These are phyloP conservation scores for Corymbia maculata DNA, from an alignment of 345 rosid genomes.

Conservation along the genomic window DNA sequence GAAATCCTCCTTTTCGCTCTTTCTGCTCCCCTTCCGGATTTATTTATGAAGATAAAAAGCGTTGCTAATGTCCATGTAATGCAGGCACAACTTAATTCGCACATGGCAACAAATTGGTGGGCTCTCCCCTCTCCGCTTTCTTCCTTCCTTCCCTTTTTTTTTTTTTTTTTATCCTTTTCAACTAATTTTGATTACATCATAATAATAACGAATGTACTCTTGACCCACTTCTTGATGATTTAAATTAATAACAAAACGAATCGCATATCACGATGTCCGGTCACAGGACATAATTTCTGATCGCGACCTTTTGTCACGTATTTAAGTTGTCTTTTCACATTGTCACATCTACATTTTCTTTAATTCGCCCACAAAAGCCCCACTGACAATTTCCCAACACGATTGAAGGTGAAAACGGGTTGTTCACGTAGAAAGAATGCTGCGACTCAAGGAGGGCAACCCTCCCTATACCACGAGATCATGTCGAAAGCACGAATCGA, in stretches of 20 bases:
- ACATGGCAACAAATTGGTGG: background rate
- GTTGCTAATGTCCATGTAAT: background rate
- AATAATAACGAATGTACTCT: background rate
- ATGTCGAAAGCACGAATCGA: background rate
- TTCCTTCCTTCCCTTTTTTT: background rate
- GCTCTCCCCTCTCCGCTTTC: background rate
- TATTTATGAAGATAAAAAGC: background rate
- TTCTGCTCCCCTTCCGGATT: background rate
- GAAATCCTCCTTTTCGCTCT: background rate
- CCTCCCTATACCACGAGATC: background rate
- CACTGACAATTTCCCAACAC: background rate
- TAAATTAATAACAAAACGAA: background rate
- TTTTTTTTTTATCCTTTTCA: too few species aligned
- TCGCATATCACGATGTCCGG: too few species aligned
- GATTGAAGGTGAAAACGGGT: too few species aligned
- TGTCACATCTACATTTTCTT: background rate
- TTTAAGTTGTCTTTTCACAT: too few species aligned
- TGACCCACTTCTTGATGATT: background rate
- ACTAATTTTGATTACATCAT: background rate
- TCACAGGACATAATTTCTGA: background rate
- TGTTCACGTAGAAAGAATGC: background rate
- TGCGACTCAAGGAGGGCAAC: background rate
- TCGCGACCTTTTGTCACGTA: background rate
- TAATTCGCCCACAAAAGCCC: background rate
- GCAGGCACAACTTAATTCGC: background rate